Evolutionary conservation across 208 protist genomes (phyloP).

Genomic region (Leishmania lainsoni): DNA sequence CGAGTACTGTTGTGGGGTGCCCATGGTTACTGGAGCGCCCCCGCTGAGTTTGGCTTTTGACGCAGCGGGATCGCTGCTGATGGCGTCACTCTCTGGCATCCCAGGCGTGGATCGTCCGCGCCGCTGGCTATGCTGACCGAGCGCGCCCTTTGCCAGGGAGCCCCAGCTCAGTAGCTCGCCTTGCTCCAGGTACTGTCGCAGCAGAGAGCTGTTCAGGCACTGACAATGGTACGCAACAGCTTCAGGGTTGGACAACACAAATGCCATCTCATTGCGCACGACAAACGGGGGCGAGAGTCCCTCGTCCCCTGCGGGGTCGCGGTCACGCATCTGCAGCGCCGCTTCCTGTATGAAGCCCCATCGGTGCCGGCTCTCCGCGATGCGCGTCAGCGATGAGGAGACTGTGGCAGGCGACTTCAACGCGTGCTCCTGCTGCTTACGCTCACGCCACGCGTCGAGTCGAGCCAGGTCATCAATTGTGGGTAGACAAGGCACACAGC

Average conservation of each 20-base stretch:
- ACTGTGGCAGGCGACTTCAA: neutral
- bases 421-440: neutral
- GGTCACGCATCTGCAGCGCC: slow-evolving; percentile 7
- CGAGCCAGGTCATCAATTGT: slow-evolving; percentile 19
- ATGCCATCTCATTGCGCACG: slow-evolving; percentile 18
- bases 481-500: slow-evolving; percentile 60
- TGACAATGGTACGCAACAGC: slow-evolving; percentile 5
- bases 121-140: slow-evolving; percentile 24
- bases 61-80: neutral
- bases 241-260: slow-evolving; percentile 10
- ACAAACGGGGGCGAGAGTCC: slow-evolving; percentile 8
- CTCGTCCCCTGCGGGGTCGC: slow-evolving; percentile 8
- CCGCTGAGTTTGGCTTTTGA: neutral
- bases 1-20: neutral
- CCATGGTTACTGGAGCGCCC: neutral
- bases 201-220: slow-evolving; percentile 20
- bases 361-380: neutral
- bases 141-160: slow-evolving; percentile 31
- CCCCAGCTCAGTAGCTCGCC: slow-evolving; percentile 47
- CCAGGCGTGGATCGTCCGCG: neutral
- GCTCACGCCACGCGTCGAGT: slow-evolving; percentile 15
- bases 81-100: neutral
- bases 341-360: slow-evolving; percentile 6
- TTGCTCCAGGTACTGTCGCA: slow-evolving; percentile 34
- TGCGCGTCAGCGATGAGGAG: neutral